A percentile compares a stretch with the other conserved stretches of the same genome.
These are phyloP conservation scores for Tolypocladium capitatum DNA, from an alignment of 2,329 filamentous ascomycete species.

Conservation along the genomic window DNA sequence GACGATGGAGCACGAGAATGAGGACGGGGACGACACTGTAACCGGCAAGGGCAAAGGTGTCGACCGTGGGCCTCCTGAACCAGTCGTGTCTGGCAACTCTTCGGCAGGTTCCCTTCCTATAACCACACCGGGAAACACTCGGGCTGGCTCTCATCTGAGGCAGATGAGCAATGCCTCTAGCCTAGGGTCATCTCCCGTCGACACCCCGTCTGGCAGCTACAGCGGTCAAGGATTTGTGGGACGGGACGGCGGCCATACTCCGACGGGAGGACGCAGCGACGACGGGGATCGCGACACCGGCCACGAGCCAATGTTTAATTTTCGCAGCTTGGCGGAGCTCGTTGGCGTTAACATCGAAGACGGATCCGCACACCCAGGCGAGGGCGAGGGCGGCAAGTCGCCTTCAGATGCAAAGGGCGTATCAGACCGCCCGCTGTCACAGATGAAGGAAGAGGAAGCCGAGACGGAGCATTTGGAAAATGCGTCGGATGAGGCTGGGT, in stretches of 20 bases:
- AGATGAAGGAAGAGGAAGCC: conserved; percentile 23
- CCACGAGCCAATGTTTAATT: conserved; percentile 78
- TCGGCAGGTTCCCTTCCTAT: conserved; percentile 29
- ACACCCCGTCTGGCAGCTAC: conserved; percentile 47
- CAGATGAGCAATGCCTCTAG: conserved; percentile 84
- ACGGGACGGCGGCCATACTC: conserved; percentile 34
- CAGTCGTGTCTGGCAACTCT: conserved; percentile 14
- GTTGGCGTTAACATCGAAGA: conserved; percentile 53
- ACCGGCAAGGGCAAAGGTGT: conserved; percentile 56
- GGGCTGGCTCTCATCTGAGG: conserved; percentile 58
- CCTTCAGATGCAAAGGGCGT: conserved; percentile 7
- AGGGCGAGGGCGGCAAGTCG: conserved; percentile 14
- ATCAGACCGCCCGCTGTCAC: conserved; percentile 16
- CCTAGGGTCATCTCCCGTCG: conserved; percentile 60
- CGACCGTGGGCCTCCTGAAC: conserved; percentile 33
- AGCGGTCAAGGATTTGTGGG: conserved; percentile 19
- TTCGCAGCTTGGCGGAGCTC: conserved; percentile 73
- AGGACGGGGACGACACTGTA: conserved; percentile 15
- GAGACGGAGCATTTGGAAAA: conserved; percentile 18
- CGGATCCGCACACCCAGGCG: conserved; percentile 19
- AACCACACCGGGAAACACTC: conserved; percentile 32
- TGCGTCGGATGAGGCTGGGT: neutral
- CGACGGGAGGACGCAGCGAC: conserved; percentile 32
- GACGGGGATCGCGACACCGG: conserved; percentile 38
- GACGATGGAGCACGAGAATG: conserved; percentile 10